Base-by-base conservation (phyloP, 176 grass and related monocot species). In the Cenchrus fungigraminus region DNA sequence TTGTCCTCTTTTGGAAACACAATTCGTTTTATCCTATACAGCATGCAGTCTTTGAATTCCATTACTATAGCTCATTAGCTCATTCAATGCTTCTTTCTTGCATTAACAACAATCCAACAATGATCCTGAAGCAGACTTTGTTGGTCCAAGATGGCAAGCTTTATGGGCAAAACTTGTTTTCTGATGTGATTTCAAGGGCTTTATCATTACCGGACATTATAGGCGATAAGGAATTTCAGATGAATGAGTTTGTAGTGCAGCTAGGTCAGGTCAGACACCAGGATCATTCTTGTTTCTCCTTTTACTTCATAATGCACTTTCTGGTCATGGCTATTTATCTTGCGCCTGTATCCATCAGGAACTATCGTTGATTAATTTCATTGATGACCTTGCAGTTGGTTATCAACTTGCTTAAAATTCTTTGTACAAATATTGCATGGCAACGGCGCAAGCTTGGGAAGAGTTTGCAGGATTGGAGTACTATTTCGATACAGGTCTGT, bases 381-480 rank as follows among this genome's bases (percentile, higher is more conserved):
- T 71, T 79, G 65, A 92, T 86, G 43, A 65, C 49, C 53, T 82
- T 90, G 78, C 81, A 98, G 96, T 80, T 98, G 85, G 82, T 95
- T 80, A 74, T 87, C 77, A 93, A 93, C 77, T 86, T 94, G 88
- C 85, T 98, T 51, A 98, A 98, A 89, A 98, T 98, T 83, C 88
- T 95, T 43, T 98, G 93, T 87, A 92, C 93, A 89, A 95, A 98
- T 72, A 90, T 86, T 89, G 89, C 96, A 91, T 98, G 96, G 96
- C 96, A 98, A 86, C 85, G 96, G 6, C 96, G 93, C 69, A 98
- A 98, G 83, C 96, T 98, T 89, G 96, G 96, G 61, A 98, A 98
- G 85, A 94, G 90, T 63, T 89, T 98, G 74, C 96, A 98, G 74
- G 96, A 98, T 64, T 98, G 96, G 96, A 94, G 96, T 87, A 83